Conservation (phyloP, 169 alveolate species). For the Besnoitia besnoiti region DNA sequence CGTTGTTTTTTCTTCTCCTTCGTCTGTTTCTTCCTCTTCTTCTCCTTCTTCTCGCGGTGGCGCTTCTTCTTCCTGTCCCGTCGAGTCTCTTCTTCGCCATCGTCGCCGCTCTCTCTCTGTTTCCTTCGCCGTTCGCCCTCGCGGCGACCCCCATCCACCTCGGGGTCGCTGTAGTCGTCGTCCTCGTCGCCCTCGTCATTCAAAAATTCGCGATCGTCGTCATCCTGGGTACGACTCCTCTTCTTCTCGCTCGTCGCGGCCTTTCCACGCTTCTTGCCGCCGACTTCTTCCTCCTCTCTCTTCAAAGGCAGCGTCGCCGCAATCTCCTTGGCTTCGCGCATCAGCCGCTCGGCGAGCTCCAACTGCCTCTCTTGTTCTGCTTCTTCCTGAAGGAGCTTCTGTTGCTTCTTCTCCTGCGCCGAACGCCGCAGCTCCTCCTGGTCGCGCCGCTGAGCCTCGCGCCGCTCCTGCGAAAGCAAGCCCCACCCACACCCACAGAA, state of each 20-base stretch:
- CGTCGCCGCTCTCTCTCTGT: not conserved
- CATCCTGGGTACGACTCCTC: not conserved
- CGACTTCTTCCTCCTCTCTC: conserved; percentile 10
- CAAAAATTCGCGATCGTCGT: not conserved
- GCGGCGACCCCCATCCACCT: not conserved
- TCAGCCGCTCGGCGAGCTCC: conserved; percentile 17
- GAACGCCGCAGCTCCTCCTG: conserved; percentile 39
- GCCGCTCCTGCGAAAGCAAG: conserved; percentile 17
- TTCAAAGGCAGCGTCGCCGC: conserved; percentile 37
- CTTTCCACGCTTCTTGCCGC: not conserved
- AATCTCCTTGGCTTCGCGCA: conserved; percentile 1
- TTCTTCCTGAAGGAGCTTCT: conserved; percentile 1
- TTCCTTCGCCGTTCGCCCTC: not conserved
- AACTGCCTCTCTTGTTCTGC: conserved; percentile 26
- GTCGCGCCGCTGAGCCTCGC: conserved; percentile 35
- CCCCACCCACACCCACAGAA: not conserved
- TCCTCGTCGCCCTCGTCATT: not conserved
- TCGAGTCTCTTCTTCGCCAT: not conserved
- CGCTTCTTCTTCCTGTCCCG: not conserved
- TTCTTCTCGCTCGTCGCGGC: not conserved
- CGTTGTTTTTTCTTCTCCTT: conserved; percentile 13
- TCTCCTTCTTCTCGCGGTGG: conserved; percentile 14
- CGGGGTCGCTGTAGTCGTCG: not conserved
- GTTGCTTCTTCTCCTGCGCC: conserved; percentile 27
- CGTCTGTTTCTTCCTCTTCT: not conserved